phyloP scores from a whole-genome alignment of 768 basidiomycete genomes.

The Auriscalpium vulgare region DNA sequence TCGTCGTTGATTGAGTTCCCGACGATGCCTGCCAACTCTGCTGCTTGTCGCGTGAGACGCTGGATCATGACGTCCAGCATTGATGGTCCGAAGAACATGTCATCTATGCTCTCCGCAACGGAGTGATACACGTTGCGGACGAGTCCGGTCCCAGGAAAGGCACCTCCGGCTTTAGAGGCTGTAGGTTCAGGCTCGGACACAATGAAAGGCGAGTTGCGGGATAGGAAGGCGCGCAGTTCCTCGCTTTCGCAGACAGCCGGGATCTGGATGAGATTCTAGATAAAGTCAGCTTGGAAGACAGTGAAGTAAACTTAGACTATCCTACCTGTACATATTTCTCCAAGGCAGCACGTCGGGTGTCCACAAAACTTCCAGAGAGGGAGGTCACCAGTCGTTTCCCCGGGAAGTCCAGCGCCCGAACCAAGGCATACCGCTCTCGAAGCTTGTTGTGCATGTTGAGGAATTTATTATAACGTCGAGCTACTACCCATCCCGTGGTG shows the following conservation, averaged over 20 bases:
- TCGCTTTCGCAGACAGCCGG: conserved; percentile 74
- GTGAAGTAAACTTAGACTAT: neutral
- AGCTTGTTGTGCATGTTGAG: conserved; percentile 81
- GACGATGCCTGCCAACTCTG: conserved; percentile 79
- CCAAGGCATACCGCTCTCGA: conserved; percentile 61
- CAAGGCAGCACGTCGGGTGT: conserved; percentile 65
- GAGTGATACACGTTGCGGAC: conserved; percentile 86
- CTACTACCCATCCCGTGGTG: conserved; percentile 87
- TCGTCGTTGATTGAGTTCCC: conserved; percentile 76
- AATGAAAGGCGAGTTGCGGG: conserved; percentile 78
- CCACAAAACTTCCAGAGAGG: conserved; percentile 84
- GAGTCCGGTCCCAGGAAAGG: conserved; percentile 64
- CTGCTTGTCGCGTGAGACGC: conserved; percentile 82
- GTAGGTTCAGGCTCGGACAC: conserved; percentile 37
- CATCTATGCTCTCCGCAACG: conserved; percentile 91
- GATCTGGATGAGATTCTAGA: conserved; percentile 63
- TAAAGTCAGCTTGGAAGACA: conserved; percentile 1
- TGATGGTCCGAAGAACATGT: conserved; percentile 93
- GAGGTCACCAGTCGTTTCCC: conserved; percentile 86
- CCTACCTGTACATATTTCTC: conserved; percentile 89
- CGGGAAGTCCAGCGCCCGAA: conserved; percentile 79
- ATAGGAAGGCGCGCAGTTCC: conserved; percentile 79
- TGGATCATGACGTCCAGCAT: conserved; percentile 95
- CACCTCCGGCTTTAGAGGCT: conserved; percentile 32
- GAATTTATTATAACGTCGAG: conserved; percentile 93